Percentiles rank a stretch among this genome's conserved stretches.
These are phyloP conservation scores for Xylariaceae sp. DNA, from an alignment of 2,329 filamentous ascomycete species.

Conservation along the genomic window DNA sequence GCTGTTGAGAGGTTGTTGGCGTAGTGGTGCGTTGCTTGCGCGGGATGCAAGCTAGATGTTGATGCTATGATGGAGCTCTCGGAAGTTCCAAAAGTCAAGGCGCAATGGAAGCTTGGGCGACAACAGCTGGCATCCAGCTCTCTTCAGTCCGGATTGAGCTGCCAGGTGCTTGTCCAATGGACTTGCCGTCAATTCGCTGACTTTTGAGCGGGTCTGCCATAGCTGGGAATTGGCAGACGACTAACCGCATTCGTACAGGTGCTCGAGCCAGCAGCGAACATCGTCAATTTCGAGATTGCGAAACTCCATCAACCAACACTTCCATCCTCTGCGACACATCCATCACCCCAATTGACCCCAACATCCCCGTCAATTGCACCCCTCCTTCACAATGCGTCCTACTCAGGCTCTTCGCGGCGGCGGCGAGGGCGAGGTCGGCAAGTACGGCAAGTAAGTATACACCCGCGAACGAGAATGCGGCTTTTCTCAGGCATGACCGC, in stretches of 20 bases:
- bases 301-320: slow-evolving; percentile 12
- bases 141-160: too few relatives aligned
- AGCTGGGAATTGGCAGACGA: too few relatives aligned
- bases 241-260: slow-evolving; percentile 21
- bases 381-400: slow-evolving; percentile 42
- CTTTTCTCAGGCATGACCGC: slow-evolving; percentile 26
- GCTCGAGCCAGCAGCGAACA: slow-evolving; percentile 13
- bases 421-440: slow-evolving; percentile 41
- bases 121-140: not conserved
- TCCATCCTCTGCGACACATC: slow-evolving; percentile 25
- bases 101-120: not conserved
- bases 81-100: slow-evolving; percentile 16
- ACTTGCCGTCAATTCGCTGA: slow-evolving; percentile 4
- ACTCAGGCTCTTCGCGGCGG: slow-evolving; percentile 43
- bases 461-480: slow-evolving; percentile 24
- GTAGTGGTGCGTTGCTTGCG: too few relatives aligned
- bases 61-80: slow-evolving; percentile 17
- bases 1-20: too few relatives aligned
- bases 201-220: slow-evolving; percentile 21
- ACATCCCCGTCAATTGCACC: slow-evolving; percentile 25
- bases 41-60: not conserved
- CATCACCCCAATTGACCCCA: slow-evolving; percentile 30
- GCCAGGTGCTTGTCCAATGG: too few relatives aligned
- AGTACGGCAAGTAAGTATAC: slow-evolving; percentile 42
- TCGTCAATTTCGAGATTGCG: slow-evolving; percentile 33